Conservation (phyloP, 139 green algal species). For the Closterium sp. region DNA sequence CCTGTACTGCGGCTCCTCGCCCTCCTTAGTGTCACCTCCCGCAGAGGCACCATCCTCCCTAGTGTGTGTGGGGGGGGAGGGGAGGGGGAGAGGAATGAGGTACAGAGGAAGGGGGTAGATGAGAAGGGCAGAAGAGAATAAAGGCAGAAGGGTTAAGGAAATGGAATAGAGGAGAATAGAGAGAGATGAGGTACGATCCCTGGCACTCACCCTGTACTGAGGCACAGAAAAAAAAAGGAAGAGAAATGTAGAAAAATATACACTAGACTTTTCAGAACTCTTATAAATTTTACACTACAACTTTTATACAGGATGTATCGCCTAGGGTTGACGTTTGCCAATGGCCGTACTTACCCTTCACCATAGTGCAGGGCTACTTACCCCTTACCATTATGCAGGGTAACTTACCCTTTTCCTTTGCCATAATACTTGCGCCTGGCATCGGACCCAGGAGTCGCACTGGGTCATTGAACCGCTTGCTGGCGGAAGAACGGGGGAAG, state of each 20-base stretch:
- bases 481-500: too few species aligned
- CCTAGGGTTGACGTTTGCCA: not conserved
- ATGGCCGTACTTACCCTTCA: not conserved
- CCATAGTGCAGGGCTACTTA: not conserved
- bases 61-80: not conserved
- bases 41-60: not conserved
- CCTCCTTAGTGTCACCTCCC: not conserved
- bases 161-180: not conserved
- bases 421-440: not conserved
- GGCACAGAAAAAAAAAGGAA: too few species aligned
- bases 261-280: too few species aligned
- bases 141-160: not conserved
- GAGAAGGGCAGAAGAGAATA: not conserved
- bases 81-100: too few species aligned
- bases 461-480: not conserved
- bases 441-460: not conserved
- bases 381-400: too few species aligned
- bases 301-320: too few species aligned
- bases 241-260: too few species aligned
- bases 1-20: slow-evolving; percentile 38
- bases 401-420: not conserved
- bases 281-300: too few species aligned
- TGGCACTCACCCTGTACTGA: too few species aligned
- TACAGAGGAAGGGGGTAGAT: too few species aligned
- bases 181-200: not conserved